Conservation (phyloP, 352 stramenopile genomes). For the Phytophthora sp. region DNA sequence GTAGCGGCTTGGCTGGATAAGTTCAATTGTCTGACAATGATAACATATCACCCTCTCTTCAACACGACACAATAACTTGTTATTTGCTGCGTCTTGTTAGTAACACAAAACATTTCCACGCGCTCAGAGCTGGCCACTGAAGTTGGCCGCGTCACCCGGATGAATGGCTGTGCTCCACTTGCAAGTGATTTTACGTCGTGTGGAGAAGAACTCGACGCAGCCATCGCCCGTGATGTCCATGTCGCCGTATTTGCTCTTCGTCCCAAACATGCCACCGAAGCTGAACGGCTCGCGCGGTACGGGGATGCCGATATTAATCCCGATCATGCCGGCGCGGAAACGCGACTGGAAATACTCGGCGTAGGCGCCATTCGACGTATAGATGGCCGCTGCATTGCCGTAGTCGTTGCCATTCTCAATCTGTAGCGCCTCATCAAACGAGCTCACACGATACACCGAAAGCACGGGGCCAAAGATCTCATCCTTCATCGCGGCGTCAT, state of each 20-base stretch:
- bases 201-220: constrained; percentile 98
- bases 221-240: constrained; percentile 98
- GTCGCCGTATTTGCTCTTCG: constrained; percentile 97
- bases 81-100: too few relatives aligned
- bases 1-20: too few relatives aligned
- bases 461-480: constrained; percentile 99
- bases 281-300: constrained; percentile 96
- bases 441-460: constrained; percentile 81
- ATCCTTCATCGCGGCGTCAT: constrained; percentile 91
- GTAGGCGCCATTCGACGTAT: constrained; percentile 93
- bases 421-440: constrained; percentile 93
- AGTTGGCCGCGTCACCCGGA: constrained; percentile 66
- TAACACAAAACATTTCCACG: too few relatives aligned
- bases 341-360: constrained; percentile 94
- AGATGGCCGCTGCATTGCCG: constrained; percentile 97
- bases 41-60: too few relatives aligned
- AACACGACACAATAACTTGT: too few relatives aligned
- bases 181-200: constrained; percentile 96
- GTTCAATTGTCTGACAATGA: too few relatives aligned
- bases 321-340: constrained; percentile 95
- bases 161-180: constrained; percentile 89
- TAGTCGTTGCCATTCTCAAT: constrained; percentile 98
- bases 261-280: constrained; percentile 97
- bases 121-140: constrained; percentile 70
- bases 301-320: constrained; percentile 97